A percentile compares a stretch with the other conserved stretches of the same genome.
These are phyloP conservation scores for Cercospora canescens DNA, from an alignment of 2,329 filamentous ascomycete genomes.

Conservation along the genomic window DNA sequence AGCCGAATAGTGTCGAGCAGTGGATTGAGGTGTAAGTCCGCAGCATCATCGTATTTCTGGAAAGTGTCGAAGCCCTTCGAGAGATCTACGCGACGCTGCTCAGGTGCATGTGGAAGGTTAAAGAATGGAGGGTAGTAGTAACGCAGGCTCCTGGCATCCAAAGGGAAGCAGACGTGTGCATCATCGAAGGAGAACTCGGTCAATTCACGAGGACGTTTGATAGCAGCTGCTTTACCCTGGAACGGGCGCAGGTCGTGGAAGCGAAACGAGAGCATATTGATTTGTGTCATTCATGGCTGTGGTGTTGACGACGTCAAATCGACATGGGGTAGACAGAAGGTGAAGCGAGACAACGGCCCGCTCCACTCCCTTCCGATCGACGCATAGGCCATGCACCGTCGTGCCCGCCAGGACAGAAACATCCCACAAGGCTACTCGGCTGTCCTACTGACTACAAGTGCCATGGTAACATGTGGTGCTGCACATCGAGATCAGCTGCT, in stretches of 20 bases:
- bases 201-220: slow-evolving; percentile 82
- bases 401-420: too few species aligned
- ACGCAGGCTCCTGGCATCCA: slow-evolving; percentile 69
- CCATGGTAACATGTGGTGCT: too few species aligned
- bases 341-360: not conserved
- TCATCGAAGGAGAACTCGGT: slow-evolving; percentile 92
- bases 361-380: not conserved
- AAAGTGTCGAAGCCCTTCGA: slow-evolving; percentile 81
- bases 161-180: slow-evolving; percentile 69
- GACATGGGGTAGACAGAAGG: not conserved
- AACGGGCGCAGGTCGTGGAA: slow-evolving; percentile 73
- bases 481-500: too few species aligned
- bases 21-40: slow-evolving; percentile 85
- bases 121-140: slow-evolving; percentile 57
- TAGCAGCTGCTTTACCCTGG: slow-evolving; percentile 64
- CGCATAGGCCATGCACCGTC: not conserved
- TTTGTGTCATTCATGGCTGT: not conserved
- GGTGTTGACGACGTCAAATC: not conserved
- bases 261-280: slow-evolving; percentile 49
- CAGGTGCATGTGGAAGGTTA: slow-evolving; percentile 23
- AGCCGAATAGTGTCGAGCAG: slow-evolving; percentile 74
- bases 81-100: slow-evolving; percentile 62
- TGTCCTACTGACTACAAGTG: too few species aligned
- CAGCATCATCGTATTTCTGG: slow-evolving; percentile 72
- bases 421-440: too few species aligned